phyloP scores from a whole-genome alignment of 75 land plant species.

The Cryptomeria japonica region DNA sequence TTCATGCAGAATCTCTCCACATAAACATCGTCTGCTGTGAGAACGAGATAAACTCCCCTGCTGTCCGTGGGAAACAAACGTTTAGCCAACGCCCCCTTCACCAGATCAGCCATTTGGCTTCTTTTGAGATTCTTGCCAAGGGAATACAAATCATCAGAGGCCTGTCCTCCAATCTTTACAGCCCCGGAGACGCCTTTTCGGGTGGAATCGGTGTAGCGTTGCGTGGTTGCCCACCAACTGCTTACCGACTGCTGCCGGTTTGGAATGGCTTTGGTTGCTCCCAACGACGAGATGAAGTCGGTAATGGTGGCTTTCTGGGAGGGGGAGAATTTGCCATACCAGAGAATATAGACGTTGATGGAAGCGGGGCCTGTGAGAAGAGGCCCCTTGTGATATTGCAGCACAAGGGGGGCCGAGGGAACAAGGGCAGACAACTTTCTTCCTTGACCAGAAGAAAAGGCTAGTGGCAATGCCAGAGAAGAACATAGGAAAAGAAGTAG shows the following conservation, averaged over 20 bases:
- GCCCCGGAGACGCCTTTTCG: neutral
- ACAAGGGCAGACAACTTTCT: neutral
- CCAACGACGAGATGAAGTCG: constrained; percentile 69
- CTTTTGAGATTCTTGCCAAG: constrained; percentile 54
- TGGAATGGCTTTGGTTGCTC: neutral
- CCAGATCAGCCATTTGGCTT: constrained; percentile 17
- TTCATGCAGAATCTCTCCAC: constrained; percentile 80
- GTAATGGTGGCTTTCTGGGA: constrained; percentile 54
- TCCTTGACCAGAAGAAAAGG: neutral
- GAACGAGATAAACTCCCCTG: constrained; percentile 44
- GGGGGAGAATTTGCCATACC: constrained; percentile 76
- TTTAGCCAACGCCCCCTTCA: constrained; percentile 11
- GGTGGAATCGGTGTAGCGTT: constrained; percentile 14
- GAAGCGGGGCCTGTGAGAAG: constrained; percentile 39
- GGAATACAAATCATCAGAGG: constrained; percentile 34
- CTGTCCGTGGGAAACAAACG: constrained; percentile 20
- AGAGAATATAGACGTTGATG: constrained; percentile 62
- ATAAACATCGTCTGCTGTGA: constrained; percentile 64
- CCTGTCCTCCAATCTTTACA: constrained; percentile 38
- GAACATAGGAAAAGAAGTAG: neutral
- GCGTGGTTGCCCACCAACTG: constrained; percentile 35
- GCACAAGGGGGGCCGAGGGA: constrained; percentile 11
- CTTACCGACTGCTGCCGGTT: constrained; percentile 20
- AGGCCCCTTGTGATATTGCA: constrained; percentile 69
- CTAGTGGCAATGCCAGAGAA: neutral